These are phyloP conservation scores for Zygosaccharomyces sapae DNA, from an alignment of 1,139 yeast genomes.

Conservation along the genomic window DNA sequence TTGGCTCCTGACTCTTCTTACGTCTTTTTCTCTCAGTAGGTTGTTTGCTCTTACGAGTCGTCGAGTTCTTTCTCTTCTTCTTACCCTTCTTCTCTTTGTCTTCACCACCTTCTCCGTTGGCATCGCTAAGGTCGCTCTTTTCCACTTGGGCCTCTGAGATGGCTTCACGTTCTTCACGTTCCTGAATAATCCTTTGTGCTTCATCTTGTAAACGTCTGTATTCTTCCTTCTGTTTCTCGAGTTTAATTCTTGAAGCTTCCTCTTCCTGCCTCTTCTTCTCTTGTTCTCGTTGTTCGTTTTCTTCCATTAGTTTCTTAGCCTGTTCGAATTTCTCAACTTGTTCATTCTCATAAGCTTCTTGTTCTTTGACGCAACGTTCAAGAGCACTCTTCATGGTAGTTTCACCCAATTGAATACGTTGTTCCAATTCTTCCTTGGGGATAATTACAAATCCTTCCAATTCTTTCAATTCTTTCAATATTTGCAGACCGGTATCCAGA, in stretches of 20 bases:
- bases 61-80: slow-evolving; percentile 24
- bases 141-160: slow-evolving; percentile 39
- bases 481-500: slow-evolving; percentile 58
- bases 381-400: slow-evolving; percentile 70
- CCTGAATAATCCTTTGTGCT: slow-evolving; percentile 55
- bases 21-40: slow-evolving; percentile 22
- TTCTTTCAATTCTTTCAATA: slow-evolving; percentile 58
- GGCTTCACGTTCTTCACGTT: slow-evolving; percentile 36
- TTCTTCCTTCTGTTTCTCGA: slow-evolving; percentile 49
- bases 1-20: slow-evolving; percentile 21
- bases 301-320: slow-evolving; percentile 44
- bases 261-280: slow-evolving; percentile 47
- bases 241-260: slow-evolving; percentile 45
- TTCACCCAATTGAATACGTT: slow-evolving; percentile 80
- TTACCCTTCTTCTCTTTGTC: slow-evolving; percentile 23
- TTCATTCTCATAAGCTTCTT: slow-evolving; percentile 59
- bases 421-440: slow-evolving; percentile 71
- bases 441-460: slow-evolving; percentile 60
- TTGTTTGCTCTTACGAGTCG: slow-evolving; percentile 14
- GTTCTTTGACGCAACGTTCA: slow-evolving; percentile 67
- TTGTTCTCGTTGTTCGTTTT: slow-evolving; percentile 54
- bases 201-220: slow-evolving; percentile 71
- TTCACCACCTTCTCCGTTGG: slow-evolving; percentile 27
- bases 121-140: slow-evolving; percentile 32
- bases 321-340: slow-evolving; percentile 61